Evolutionary conservation across 805 yeast genomes (phyloP), one percentile per base, ranked within the genome.

Genomic region (Brettanomyces bruxellensis): DNA sequence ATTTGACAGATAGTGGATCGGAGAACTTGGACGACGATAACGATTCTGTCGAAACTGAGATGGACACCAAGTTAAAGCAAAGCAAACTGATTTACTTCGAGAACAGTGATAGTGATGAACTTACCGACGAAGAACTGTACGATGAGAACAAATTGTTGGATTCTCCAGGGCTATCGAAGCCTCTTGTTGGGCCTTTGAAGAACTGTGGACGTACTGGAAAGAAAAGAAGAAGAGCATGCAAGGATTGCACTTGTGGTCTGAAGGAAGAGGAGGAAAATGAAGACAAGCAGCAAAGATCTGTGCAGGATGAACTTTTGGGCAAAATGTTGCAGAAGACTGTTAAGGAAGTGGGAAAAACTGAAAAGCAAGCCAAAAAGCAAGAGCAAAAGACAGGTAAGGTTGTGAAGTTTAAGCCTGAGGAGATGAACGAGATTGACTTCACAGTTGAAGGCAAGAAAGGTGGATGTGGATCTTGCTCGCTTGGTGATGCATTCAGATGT

Each of bases 401-500:
- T 18, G 71, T 85, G 8, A 69, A 76, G 56, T 79, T 86, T 49
- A 65, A 71, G 25, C 70, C 73, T 12, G 79, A 81, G 46, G 97
- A 91, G 44, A 70, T 89, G 57, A 76, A 95, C 3, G 99, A 91
- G 62, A 79, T 91, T 47, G 98, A 91, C 62, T 91, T 91, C 68
- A 91, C 99, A 0, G 80, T 90, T n/a, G 88, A 90, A 53, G 98
- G 98, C 38, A 91, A 91, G 60, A 84, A 95, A 11, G 97, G 97
- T 34, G 96, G 97, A 3, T 93, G 99, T 69, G 96, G 96, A 25
- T 86, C 95, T 9, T 93, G 99, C 68, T 82, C 98, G 0, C 73
- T 93, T 43, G 99, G 99, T 40, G 99, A 93, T 65, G 99, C 99
- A 0, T 93, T 93, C 69, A 74, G 99, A 60, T 93, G 99, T 65